These are phyloP conservation scores for Amanita fuliginea DNA, from an alignment of 768 basidiomycete species.

Conservation along the genomic window DNA sequence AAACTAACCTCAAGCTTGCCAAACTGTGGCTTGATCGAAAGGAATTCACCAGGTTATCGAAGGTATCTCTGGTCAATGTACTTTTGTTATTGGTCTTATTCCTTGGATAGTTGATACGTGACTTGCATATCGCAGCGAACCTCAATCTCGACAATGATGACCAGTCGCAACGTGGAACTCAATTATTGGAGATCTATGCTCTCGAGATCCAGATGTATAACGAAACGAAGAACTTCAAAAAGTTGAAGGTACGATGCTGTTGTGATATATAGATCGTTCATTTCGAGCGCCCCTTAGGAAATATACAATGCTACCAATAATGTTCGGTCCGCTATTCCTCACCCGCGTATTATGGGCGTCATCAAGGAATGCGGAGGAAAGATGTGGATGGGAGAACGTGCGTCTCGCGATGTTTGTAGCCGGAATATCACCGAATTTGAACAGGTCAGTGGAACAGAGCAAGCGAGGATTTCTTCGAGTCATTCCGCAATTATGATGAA, in stretches of 20 bases:
- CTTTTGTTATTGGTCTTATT: slow-evolving; percentile 1
- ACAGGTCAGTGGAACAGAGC: slow-evolving; percentile 93
- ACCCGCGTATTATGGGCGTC: slow-evolving; percentile 97
- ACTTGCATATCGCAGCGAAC: slow-evolving; percentile 58
- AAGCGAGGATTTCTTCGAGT: slow-evolving; percentile 97
- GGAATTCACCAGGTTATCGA: slow-evolving; percentile 77
- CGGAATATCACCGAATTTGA: background rate
- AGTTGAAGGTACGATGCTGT: slow-evolving; percentile 59
- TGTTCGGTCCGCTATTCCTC: slow-evolving; percentile 93
- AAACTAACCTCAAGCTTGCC: slow-evolving; percentile 94
- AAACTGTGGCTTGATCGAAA: slow-evolving; percentile 95
- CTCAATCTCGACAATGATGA: slow-evolving; percentile 57
- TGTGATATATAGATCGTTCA: background rate
- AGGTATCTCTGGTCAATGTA: slow-evolving; percentile 31
- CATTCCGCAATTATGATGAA: slow-evolving; percentile 97
- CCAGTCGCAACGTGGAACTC: slow-evolving; percentile 89
- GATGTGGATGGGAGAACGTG: slow-evolving; percentile 99
- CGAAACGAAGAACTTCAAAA: slow-evolving; percentile 91
- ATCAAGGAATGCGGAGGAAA: slow-evolving; percentile 99
- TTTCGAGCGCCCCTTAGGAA: slow-evolving; percentile 43
- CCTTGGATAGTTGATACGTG: slow-evolving; percentile 55
- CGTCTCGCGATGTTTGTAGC: slow-evolving; percentile 12
- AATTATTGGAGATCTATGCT: slow-evolving; percentile 93
- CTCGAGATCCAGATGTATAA: slow-evolving; percentile 99
- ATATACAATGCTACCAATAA: slow-evolving; percentile 93